These are phyloP conservation scores for Coemansia sp. DNA, from an alignment of 192 early-diverging fungal genomes.

Conservation along the genomic window DNA sequence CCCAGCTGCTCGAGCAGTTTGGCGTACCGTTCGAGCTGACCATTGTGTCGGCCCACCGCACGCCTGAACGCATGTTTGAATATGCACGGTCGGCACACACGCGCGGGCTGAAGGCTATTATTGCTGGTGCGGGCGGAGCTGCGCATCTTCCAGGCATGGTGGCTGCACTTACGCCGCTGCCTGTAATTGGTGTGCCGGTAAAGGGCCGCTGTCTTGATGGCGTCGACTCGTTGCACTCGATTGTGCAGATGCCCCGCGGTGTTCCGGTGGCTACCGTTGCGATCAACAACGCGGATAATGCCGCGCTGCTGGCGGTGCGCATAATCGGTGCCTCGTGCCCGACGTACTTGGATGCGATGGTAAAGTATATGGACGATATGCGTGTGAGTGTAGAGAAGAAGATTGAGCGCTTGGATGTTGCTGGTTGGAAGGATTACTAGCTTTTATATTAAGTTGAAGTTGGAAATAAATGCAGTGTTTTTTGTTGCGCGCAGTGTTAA, in stretches of 20 bases:
- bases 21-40: conserved; percentile 95
- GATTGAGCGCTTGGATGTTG: conserved; percentile 72
- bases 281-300: conserved; percentile 97
- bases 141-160: conserved; percentile 99
- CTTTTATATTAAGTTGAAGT: not conserved
- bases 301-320: conserved; percentile 88
- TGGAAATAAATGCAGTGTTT: not conserved
- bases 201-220: conserved; percentile 91
- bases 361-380: conserved; percentile 74
- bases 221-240: conserved; percentile 94
- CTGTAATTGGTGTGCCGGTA: conserved; percentile 97
- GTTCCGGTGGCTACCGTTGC: conserved; percentile 99
- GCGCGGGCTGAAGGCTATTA: conserved; percentile 93
- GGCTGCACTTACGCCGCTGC: conserved; percentile 93
- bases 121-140: conserved; percentile 97
- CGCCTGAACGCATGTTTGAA: conserved; percentile 88
- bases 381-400: conserved; percentile 87
- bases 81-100: conserved; percentile 84
- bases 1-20: conserved; percentile 84
- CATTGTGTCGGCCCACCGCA: conserved; percentile 96
- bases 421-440: conserved; percentile 82
- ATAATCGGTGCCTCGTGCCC: conserved; percentile 83
- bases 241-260: conserved; percentile 99
- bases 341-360: conserved; percentile 74
- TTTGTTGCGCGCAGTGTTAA: no score